Evolutionary conservation across 306 rosid genomes (phyloP).

Genomic region (Corylus americana): DNA sequence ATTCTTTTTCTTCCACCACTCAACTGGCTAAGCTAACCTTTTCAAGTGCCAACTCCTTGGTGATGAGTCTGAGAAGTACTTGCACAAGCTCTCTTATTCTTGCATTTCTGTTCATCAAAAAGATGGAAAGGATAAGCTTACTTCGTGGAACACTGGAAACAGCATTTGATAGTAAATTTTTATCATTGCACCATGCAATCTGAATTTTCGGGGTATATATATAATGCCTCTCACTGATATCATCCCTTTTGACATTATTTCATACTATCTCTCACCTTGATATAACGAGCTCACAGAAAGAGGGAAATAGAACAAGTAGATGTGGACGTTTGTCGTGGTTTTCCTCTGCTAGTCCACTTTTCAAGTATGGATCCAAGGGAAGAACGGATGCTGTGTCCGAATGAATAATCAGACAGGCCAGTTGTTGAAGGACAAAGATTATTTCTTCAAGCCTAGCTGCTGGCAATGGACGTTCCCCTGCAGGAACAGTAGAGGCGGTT

Average conservation of each 20-base stretch:
- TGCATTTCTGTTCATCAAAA: constrained; percentile 61
- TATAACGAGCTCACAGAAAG: constrained; percentile 77
- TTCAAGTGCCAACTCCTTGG: constrained; percentile 67
- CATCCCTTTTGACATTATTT: not conserved
- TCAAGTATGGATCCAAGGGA: constrained; percentile 58
- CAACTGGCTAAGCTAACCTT: constrained; percentile 46
- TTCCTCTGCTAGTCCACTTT: constrained; percentile 48
- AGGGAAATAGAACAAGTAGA: constrained; percentile 80
- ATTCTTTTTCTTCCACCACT: constrained; percentile 37
- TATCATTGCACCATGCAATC: not conserved
- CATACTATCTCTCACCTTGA: constrained; percentile 62
- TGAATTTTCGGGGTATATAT: too few relatives aligned
- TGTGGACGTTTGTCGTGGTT: constrained; percentile 56
- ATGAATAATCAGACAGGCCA: constrained; percentile 66
- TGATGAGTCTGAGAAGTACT: constrained; percentile 59
- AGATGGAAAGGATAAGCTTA: not conserved
- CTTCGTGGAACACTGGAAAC: not conserved
- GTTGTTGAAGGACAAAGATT: constrained; percentile 68
- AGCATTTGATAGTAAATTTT: not conserved
- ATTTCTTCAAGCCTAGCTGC: constrained; percentile 86
- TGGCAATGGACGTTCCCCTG: constrained; percentile 80
- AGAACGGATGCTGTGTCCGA: constrained; percentile 61
- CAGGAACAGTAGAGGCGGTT: constrained; percentile 26
- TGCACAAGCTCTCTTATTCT: constrained; percentile 69
- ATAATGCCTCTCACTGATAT: not conserved